Evolutionary conservation across 2,329 filamentous ascomycete genomes (phyloP), one percentile per base, ranked within the genome.

Genomic region (Trichoderma cornu-damae): DNA sequence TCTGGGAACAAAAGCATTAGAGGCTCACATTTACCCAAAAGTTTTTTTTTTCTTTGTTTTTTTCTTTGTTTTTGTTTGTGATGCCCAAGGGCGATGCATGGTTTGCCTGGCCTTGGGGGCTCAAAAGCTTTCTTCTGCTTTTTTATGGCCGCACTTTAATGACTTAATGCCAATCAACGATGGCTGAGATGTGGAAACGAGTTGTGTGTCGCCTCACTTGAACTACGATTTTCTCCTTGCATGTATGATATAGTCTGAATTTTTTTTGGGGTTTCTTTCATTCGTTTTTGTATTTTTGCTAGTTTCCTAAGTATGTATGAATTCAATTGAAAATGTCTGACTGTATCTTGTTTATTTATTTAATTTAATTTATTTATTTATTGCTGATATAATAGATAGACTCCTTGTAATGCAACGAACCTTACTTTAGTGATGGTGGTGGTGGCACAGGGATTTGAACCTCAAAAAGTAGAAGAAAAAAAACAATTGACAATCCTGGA

Each of bases 91-190:
- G 12, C 56, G 32, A 52, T 40, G 48, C 49, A 43, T 8, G 30
- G 20, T 20, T 7, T 46, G 43, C 43, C 28, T 44, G 14, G 32
- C 35, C 40, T 11, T 47, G 48, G 48, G 48, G 24, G 38, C 11
- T 52, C 53, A 28, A 53, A 51, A 38, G 42, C 28, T 6, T 35
- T 34, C 12, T 28, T 43, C 35, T 46, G 48, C 43, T n/a, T n/a
- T n/a, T n/a, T n/a, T 28, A 50, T 34, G 18, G 9, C 57, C n/a
- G 51, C 57, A 30, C 49, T 24, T 22, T 56, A 59, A 59, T 57
- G 57, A 59, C 52, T 35, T 59, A 59, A 59, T 59, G 57, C 46
- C 57, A 38, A 59, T 49, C 51, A 46, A 53, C 26, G 56, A 53
- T 26, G 48, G 47, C 49, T 53, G 34, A 38, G 28, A 42, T 37